Evolutionary conservation across 2,329 filamentous ascomycete genomes (phyloP), one percentile per base, ranked within the genome.

Genomic region (Nemania sp.): DNA sequence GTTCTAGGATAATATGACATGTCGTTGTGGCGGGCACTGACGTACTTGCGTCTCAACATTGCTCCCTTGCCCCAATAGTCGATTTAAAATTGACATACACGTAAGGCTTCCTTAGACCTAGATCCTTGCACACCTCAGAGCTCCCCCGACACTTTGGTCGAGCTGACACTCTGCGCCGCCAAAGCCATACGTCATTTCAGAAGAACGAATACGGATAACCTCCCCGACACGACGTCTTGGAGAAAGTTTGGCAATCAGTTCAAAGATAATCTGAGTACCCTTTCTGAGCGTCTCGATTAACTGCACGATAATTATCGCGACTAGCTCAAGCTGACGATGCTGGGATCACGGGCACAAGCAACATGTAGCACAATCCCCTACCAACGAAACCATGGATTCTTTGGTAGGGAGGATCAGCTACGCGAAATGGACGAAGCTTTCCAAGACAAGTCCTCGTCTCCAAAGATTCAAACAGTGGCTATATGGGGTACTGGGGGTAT

Each of bases 351-450:
- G 20, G 17, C n/a, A 50, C 32, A 20, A 15, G n/a, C 34, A 50
- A n/a, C 47, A 7, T 39, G 32, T 15, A 37, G 47, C 18, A 37
- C 47, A 15, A 50, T 50, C n/a, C 47, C 47, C 1, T 39, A 37
- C 47, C 47, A 39, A 37, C 47, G 47, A n/a, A 50, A 50, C 34
- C 32, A 50, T 37, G 47, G 32, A 15, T 50, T 50, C 34, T 37
- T 15, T 21, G 12, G 47, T 7, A 37, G 47, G 13, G 34, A 37
- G 10, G 17, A 50, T 50, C n/a, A 50, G 17, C 17, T 50, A 37
- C 29, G n/a, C 15, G 32, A 37, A n/a, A 37, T 50, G 2, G 32
- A 50, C 32, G 17, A 50, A 37, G 47, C 34, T 11, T 50, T 50
- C 17, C n/a, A 37, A 50, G 17, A 21, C 47, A 15, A 20, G 37